A percentile compares a stretch with the other conserved stretches of the same genome.
Evolutionary conservation across 176 grass and related monocot genomes (phyloP).

Genomic region (Elymus sibiricus): DNA sequence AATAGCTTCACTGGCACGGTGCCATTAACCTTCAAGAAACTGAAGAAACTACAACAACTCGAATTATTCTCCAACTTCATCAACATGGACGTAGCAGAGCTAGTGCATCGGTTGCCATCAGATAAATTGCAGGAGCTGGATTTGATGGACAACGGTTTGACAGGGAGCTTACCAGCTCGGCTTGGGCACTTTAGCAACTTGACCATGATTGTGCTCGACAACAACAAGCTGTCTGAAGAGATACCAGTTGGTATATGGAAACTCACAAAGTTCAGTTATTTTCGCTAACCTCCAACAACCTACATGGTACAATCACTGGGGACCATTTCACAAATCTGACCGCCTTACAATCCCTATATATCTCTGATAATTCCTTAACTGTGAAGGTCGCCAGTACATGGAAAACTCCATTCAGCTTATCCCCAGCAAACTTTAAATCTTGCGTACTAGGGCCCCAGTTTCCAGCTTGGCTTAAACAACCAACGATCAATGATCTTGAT

Average conservation of each 20-base stretch:
- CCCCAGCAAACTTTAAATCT: neutral
- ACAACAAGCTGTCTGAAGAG: slow-evolving; percentile 7
- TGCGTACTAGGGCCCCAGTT: neutral
- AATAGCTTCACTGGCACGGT: slow-evolving; percentile 17
- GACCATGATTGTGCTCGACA: neutral
- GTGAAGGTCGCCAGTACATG: neutral
- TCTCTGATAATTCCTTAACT: neutral
- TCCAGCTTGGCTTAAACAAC: neutral
- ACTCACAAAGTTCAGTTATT: slow-evolving; percentile 22
- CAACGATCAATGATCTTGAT: too few species aligned
- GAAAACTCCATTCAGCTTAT: neutral
- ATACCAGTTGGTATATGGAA: slow-evolving; percentile 21
- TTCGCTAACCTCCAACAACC: neutral
- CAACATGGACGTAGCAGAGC: neutral
- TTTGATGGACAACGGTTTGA: neutral
- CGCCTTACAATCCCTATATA: neutral
- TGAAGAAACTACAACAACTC: neutral
- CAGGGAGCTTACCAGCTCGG: slow-evolving; percentile 11
- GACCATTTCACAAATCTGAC: slow-evolving; percentile 8
- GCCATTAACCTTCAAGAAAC: slow-evolving; percentile 5
- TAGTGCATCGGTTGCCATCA: neutral
- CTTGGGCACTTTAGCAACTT: slow-evolving; percentile 8
- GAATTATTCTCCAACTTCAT: fast-evolving
- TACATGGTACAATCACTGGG: too few species aligned
- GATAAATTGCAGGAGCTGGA: neutral